Percentiles rank a stretch among this genome's conserved stretches.
Conservation (phyloP, 257 asterid species). For the Salvia splendens region DNA sequence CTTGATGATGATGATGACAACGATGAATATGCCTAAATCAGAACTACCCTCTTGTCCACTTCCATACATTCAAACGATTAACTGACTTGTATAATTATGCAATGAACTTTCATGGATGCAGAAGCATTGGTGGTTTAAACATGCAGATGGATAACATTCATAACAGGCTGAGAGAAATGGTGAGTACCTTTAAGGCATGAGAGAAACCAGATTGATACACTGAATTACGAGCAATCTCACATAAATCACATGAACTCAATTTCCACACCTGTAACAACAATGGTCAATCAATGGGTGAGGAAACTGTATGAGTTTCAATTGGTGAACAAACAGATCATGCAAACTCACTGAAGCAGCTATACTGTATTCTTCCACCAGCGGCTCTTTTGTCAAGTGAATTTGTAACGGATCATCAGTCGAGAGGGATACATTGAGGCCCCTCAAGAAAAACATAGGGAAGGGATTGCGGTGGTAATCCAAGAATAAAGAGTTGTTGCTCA, state of each 20-base stretch:
- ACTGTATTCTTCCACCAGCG: constrained; percentile 97
- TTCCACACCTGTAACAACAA: constrained; percentile 76
- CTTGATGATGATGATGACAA: background rate
- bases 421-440: constrained; percentile 94
- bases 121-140: background rate
- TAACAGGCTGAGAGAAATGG: background rate
- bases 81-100: too few species aligned
- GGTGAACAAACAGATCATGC: constrained; percentile 14
- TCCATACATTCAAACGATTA: background rate
- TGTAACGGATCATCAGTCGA: constrained; percentile 98
- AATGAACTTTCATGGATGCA: background rate
- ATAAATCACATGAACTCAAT: constrained; percentile 86
- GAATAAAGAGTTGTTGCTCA: constrained; percentile 95
- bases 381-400: constrained; percentile 96
- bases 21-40: too few species aligned
- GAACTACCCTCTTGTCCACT: background rate
- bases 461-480: constrained; percentile 98
- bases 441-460: constrained; percentile 81
- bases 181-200: constrained; percentile 76
- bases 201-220: constrained; percentile 96
- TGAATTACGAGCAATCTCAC: constrained; percentile 98
- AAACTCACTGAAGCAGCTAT: constrained; percentile 94
- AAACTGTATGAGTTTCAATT: constrained; percentile 9
- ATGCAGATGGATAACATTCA: too few species aligned
- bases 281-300: background rate